Conservation (phyloP, 148 eudicot species). For the Rhododendron ovatum region DNA sequence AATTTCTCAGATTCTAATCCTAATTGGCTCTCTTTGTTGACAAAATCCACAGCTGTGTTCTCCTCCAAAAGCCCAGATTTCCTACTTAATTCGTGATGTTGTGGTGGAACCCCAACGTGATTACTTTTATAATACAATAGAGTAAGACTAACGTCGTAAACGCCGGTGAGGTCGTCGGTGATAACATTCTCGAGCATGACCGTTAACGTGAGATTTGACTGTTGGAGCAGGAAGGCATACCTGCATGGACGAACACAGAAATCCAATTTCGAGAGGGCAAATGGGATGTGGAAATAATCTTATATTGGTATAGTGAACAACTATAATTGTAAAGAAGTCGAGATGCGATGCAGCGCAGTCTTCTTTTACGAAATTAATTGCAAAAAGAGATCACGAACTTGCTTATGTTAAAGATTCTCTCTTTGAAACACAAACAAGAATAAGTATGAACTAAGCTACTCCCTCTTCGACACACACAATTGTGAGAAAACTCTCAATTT, state of each 20-base stretch:
- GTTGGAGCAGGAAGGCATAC: conserved; percentile 41
- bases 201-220: conserved; percentile 33
- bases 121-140: conserved; percentile 38
- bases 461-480: no score
- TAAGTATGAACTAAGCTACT: no score
- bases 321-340: neutral
- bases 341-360: neutral
- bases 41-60: neutral
- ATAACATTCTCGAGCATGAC: conserved; percentile 82
- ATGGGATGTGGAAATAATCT: neutral
- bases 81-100: neutral
- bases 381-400: no score
- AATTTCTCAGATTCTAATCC: conserved; percentile 11
- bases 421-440: no score
- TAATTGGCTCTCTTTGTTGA: neutral
- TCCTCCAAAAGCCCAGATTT: conserved; percentile 27
- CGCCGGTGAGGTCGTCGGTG: conserved; percentile 57
- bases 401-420: no score
- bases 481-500: no score
- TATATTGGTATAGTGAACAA: neutral
- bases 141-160: conserved; percentile 46
- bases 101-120: conserved; percentile 6
- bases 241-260: neutral
- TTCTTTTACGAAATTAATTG: no score
- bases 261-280: neutral